A percentile compares a stretch with the other conserved stretches of the same genome.
These are phyloP conservation scores for Kwoniella bestiolae DNA, from an alignment of 768 basidiomycete species.

Conservation along the genomic window DNA sequence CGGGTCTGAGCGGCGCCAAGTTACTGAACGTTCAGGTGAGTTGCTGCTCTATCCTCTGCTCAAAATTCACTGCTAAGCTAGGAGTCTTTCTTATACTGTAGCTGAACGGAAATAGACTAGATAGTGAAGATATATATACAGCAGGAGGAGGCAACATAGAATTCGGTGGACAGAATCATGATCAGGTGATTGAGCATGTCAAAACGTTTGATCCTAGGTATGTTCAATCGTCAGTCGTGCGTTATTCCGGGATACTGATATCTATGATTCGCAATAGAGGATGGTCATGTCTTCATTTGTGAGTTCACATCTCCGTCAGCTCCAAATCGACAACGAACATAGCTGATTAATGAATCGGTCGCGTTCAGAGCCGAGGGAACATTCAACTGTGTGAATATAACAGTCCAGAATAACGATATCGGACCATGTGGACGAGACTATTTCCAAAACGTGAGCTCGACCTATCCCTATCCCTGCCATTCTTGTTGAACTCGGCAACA, in stretches of 20 bases:
- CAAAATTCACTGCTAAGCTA: too few relatives aligned
- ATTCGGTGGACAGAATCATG: slow-evolving; percentile 74
- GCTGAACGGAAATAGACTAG: slow-evolving; percentile 74
- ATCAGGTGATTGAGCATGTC: slow-evolving; percentile 77
- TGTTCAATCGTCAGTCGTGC: slow-evolving; percentile 26
- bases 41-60: neutral
- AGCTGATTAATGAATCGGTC: too few relatives aligned
- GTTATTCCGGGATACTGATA: neutral
- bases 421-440: slow-evolving; percentile 58
- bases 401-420: slow-evolving; percentile 79
- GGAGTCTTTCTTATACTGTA: slow-evolving; percentile 52
- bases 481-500: too few relatives aligned
- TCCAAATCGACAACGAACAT: too few relatives aligned
- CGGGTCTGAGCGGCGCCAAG: slow-evolving; percentile 61
- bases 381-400: slow-evolving; percentile 67
- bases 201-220: slow-evolving; percentile 69
- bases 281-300: slow-evolving; percentile 81
- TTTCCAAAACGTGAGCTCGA: slow-evolving; percentile 44
- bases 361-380: slow-evolving; percentile 64
- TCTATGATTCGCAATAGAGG: slow-evolving; percentile 57
- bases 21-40: slow-evolving; percentile 70
- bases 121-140: slow-evolving; percentile 61
- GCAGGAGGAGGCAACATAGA: slow-evolving; percentile 78
- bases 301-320: slow-evolving; percentile 6
- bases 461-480: too few relatives aligned